Evolutionary conservation across 2,329 filamentous ascomycete species (phyloP).

Genomic region (Fusarium avenaceum): DNA sequence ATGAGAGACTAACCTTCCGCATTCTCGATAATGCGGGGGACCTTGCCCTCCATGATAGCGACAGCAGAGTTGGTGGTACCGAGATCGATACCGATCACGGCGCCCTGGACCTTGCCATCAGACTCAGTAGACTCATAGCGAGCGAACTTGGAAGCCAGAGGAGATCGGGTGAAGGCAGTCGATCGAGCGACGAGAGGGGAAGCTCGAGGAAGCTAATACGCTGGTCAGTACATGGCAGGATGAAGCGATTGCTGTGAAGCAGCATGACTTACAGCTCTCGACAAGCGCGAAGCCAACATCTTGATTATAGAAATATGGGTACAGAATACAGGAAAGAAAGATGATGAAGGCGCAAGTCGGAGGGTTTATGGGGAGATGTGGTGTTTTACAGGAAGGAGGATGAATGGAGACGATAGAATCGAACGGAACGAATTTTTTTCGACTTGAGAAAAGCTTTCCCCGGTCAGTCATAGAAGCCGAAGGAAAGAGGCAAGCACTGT

Average conservation of each 20-base stretch:
- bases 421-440: constrained; percentile 56
- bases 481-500: constrained; percentile 57
- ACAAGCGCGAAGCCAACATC: constrained; percentile 80
- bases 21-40: constrained; percentile 97
- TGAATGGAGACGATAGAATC: constrained; percentile 48
- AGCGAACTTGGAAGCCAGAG: constrained; percentile 79
- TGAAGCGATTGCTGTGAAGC: constrained; percentile 13
- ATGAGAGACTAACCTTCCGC: constrained; percentile 76
- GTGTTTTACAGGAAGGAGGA: constrained; percentile 47
- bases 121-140: constrained; percentile 78
- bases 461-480: constrained; percentile 58
- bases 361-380: constrained; percentile 51
- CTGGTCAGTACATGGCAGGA: constrained; percentile 36
- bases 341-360: constrained; percentile 52
- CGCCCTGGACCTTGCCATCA: constrained; percentile 84
- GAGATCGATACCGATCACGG: constrained; percentile 98
- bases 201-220: constrained; percentile 80
- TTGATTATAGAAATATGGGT: constrained; percentile 59
- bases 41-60: constrained; percentile 97
- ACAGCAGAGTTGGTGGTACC: constrained; percentile 99
- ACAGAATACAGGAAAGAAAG: constrained; percentile 54
- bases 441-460: constrained; percentile 52
- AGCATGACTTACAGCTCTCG: constrained; percentile 76
- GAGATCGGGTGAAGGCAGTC: constrained; percentile 75
- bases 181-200: constrained; percentile 76